phyloP scores from a whole-genome alignment of 2,329 filamentous ascomycete species.

The Cercospora janseana region DNA sequence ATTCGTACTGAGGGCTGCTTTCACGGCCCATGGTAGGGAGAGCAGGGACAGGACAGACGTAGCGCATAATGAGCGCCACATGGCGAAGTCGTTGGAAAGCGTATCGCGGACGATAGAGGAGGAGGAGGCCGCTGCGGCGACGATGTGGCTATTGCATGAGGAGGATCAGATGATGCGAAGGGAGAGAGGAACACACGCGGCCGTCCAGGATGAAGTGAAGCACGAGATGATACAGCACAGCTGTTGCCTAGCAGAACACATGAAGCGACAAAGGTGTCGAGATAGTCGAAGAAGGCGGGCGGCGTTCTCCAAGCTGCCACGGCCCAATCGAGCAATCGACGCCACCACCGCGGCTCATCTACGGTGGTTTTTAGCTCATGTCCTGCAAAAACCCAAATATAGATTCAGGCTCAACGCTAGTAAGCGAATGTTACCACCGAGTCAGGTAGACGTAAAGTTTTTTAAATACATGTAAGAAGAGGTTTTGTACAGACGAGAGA shows the following conservation, averaged over 20 bases:
- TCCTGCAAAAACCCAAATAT: too few species aligned
- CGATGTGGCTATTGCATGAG: not conserved
- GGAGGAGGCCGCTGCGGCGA: not conserved
- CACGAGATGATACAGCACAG: conserved; percentile 7
- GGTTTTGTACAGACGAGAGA: too few species aligned
- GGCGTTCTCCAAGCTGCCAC: conserved; percentile 1
- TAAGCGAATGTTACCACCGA: too few species aligned
- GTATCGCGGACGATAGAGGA: not conserved
- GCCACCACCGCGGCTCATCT: conserved; percentile 3
- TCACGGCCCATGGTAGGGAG: conserved; percentile 23
- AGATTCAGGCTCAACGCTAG: too few species aligned
- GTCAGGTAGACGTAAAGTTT: too few species aligned
- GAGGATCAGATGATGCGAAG: not conserved
- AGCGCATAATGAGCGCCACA: conserved; percentile 29
- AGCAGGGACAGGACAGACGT: conserved; percentile 28
- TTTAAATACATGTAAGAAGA: too few species aligned
- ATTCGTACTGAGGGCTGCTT: conserved; percentile 25
- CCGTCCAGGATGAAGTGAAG: conserved; percentile 4
- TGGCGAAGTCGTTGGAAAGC: conserved; percentile 21
- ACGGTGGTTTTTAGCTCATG: too few species aligned
- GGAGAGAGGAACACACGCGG: not conserved
- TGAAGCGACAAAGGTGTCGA: too few species aligned
- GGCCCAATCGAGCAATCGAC: conserved; percentile 5
- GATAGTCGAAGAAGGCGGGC: not conserved
- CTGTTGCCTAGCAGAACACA: too few species aligned